These are phyloP conservation scores for Volvox carteri DNA, from an alignment of 163 green algal species.

Conservation along the genomic window DNA sequence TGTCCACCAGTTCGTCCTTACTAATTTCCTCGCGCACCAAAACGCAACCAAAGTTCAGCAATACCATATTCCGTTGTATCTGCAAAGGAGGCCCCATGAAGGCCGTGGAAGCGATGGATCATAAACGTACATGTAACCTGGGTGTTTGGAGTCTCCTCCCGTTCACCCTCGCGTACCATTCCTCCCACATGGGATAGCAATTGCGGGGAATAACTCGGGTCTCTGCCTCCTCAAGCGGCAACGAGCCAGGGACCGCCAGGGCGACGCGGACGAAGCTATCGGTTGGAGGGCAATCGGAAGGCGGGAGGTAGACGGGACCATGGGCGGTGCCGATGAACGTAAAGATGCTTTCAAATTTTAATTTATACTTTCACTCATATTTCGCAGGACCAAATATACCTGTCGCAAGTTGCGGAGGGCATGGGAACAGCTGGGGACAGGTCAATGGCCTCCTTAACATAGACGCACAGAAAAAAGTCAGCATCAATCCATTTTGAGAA, in stretches of 20 bases:
- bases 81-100: no score
- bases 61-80: no score
- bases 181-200: slow-evolving; percentile 37
- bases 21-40: no score
- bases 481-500: slow-evolving; percentile 29
- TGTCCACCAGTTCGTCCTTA: no score
- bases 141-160: no score
- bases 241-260: not conserved
- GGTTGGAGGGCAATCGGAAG: not conserved
- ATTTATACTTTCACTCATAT: not conserved
- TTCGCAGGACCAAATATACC: not conserved
- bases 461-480: slow-evolving; percentile 34
- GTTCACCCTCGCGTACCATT: slow-evolving; percentile 21
- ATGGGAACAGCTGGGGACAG: not conserved
- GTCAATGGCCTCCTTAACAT: slow-evolving; percentile 31
- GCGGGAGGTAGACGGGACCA: not conserved
- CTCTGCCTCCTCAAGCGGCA: slow-evolving; percentile 34
- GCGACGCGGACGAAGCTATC: slow-evolving; percentile 45
- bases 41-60: no score
- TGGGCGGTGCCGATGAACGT: not conserved
- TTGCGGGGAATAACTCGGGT: slow-evolving; percentile 40
- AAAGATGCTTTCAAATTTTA: not conserved
- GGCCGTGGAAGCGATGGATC: no score
- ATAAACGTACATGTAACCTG: no score
- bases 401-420: slow-evolving; percentile 24